These are phyloP conservation scores for Seiridium cupressi DNA, from an alignment of 2,329 filamentous ascomycete genomes.

Conservation along the genomic window DNA sequence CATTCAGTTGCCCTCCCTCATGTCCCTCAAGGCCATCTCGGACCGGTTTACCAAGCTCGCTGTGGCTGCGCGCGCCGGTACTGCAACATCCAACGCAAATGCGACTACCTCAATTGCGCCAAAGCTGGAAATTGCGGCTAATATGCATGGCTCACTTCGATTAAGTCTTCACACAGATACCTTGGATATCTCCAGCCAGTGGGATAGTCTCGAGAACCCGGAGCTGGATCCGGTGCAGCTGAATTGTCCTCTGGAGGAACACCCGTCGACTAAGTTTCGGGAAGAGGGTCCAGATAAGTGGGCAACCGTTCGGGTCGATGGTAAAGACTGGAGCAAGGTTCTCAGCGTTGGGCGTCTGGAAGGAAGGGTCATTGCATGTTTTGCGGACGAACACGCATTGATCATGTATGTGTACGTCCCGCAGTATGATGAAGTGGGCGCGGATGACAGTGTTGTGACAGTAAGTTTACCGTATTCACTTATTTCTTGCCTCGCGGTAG, in stretches of 20 bases:
- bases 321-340: slow-evolving; percentile 91
- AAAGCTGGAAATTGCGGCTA: slow-evolving; percentile 83
- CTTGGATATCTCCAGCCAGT: slow-evolving; percentile 80
- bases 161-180: slow-evolving; percentile 81
- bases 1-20: slow-evolving; percentile 81
- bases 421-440: slow-evolving; percentile 62
- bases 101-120: slow-evolving; percentile 36
- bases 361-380: slow-evolving; percentile 89
- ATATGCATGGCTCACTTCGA: slow-evolving; percentile 87
- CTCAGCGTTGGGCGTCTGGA: slow-evolving; percentile 87
- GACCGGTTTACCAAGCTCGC: slow-evolving; percentile 93
- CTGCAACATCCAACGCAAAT: slow-evolving; percentile 26
- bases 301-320: slow-evolving; percentile 89
- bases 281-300: slow-evolving; percentile 77
- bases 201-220: slow-evolving; percentile 84
- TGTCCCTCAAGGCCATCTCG: slow-evolving; percentile 89
- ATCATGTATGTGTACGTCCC: slow-evolving; percentile 82
- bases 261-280: slow-evolving; percentile 79
- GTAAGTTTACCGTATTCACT: slow-evolving; percentile 42
- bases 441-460: slow-evolving; percentile 73
- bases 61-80: slow-evolving; percentile 30
- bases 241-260: slow-evolving; percentile 68
- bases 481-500: not conserved
- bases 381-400: slow-evolving; percentile 75
- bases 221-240: slow-evolving; percentile 79